Evolutionary conservation across 768 basidiomycete species (phyloP).

Genomic region (Xerocomellus intermedius): DNA sequence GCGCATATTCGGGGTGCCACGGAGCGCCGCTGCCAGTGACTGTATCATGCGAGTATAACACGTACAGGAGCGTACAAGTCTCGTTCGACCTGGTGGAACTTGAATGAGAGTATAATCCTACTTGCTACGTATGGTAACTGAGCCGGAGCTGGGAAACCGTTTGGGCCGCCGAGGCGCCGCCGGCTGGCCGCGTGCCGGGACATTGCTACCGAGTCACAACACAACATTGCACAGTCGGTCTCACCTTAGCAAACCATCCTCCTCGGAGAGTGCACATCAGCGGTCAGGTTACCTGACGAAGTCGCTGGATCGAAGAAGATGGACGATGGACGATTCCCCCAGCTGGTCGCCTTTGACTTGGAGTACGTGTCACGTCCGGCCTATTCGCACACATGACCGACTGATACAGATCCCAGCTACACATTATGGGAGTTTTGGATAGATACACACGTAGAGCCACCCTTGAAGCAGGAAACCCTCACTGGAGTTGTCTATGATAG

Average conservation of each 20-base stretch:
- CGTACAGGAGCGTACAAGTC: too few relatives aligned
- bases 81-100: too few relatives aligned
- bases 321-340: constrained; percentile 42
- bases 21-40: too few relatives aligned
- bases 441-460: constrained; percentile 69
- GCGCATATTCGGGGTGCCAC: too few relatives aligned
- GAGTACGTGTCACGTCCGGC: constrained; percentile 50
- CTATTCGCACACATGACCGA: neutral
- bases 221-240: neutral
- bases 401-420: constrained; percentile 48
- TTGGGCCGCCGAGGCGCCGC: too few relatives aligned
- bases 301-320: constrained; percentile 1
- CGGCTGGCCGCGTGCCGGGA: too few relatives aligned
- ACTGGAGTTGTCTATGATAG: constrained; percentile 28
- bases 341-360: constrained; percentile 77
- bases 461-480: constrained; percentile 45
- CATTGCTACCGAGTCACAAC: too few relatives aligned
- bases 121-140: too few relatives aligned
- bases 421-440: constrained; percentile 89
- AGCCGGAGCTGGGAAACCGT: too few relatives aligned
- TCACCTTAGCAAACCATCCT: neutral
- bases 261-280: neutral
- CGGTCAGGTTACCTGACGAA: neutral
- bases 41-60: too few relatives aligned
- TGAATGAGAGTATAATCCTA: too few relatives aligned